Evolutionary conservation across 1,284 basidiomycete species (phyloP).

Genomic region (Leccinum subfulvum): DNA sequence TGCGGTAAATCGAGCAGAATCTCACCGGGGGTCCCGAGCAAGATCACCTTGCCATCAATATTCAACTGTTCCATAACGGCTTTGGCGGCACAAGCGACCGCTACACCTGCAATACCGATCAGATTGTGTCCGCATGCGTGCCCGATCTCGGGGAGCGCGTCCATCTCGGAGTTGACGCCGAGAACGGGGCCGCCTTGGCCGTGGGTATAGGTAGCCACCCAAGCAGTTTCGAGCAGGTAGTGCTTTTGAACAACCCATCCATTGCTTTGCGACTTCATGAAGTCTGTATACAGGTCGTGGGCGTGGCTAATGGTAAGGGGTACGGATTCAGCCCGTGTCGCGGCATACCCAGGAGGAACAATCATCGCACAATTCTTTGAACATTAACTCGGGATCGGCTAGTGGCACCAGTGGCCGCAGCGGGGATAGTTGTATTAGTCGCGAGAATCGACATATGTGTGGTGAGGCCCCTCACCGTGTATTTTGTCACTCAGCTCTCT

Average conservation of each 20-base stretch:
- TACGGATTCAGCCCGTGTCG: slow-evolving; percentile 5
- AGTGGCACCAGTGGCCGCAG: not conserved
- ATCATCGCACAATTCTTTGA: slow-evolving; percentile 50
- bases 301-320: slow-evolving; percentile 39
- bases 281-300: slow-evolving; percentile 54
- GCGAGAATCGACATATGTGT: slow-evolving; percentile 2
- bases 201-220: slow-evolving; percentile 61
- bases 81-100: slow-evolving; percentile 59
- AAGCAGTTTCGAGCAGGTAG: slow-evolving; percentile 67
- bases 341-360: slow-evolving; percentile 38
- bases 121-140: slow-evolving; percentile 83
- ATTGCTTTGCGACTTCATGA: slow-evolving; percentile 47
- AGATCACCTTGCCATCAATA: slow-evolving; percentile 63
- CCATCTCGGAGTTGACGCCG: slow-evolving; percentile 68
- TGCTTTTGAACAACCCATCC: slow-evolving; percentile 61
- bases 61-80: slow-evolving; percentile 55
- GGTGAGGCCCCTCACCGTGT: slow-evolving; percentile 44
- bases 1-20: not conserved
- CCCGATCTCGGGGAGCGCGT: slow-evolving; percentile 62
- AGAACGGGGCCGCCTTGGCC: slow-evolving; percentile 56
- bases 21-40: slow-evolving; percentile 74
- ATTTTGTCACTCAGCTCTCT: slow-evolving; percentile 69
- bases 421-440: not conserved
- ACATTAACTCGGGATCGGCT: slow-evolving; percentile 64
- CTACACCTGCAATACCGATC: slow-evolving; percentile 74